These are phyloP conservation scores for Colletotrichum caudatum DNA, from an alignment of 2,329 filamentous ascomycete genomes.

Conservation along the genomic window DNA sequence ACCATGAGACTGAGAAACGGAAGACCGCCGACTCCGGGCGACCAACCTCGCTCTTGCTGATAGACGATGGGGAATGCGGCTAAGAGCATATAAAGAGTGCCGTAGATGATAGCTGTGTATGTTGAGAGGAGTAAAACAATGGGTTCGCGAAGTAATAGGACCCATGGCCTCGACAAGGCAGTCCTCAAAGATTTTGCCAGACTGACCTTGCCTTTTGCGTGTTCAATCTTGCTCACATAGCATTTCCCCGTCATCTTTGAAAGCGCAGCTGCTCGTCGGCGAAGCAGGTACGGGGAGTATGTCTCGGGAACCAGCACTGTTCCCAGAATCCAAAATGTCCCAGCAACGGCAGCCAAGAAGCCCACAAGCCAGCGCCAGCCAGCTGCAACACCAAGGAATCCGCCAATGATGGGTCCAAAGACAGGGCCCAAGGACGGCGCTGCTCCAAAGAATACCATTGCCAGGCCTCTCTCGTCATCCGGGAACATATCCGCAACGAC, in stretches of 20 bases:
- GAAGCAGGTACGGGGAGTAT: constrained; percentile 46
- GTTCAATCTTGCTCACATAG: constrained; percentile 55
- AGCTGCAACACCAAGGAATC: constrained; percentile 72
- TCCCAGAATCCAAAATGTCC: constrained; percentile 46
- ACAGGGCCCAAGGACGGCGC: constrained; percentile 75
- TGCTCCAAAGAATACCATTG: constrained; percentile 72
- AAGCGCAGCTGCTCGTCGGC: constrained; percentile 43
- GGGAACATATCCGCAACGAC: constrained; percentile 72
- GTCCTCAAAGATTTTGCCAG: constrained; percentile 62
- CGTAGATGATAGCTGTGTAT: constrained; percentile 73
- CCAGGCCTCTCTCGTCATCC: constrained; percentile 64
- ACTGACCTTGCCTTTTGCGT: constrained; percentile 54
- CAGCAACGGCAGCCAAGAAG: constrained; percentile 70
- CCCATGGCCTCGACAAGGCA: constrained; percentile 68
- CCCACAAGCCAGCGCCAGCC: constrained; percentile 80
- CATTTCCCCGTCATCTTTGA: constrained; percentile 42
- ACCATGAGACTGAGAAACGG: constrained; percentile 77
- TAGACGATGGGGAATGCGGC: constrained; percentile 75
- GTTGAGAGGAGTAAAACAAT: constrained; percentile 75
- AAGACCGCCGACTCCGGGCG: constrained; percentile 68
- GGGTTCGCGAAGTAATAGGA: constrained; percentile 76
- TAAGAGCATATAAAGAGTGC: constrained; percentile 70
- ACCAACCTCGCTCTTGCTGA: constrained; percentile 69
- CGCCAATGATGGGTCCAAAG: constrained; percentile 73
- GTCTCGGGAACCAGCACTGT: constrained; percentile 60